Percentiles rank a stretch among this genome's conserved stretches.
phyloP scores from a whole-genome alignment of 768 basidiomycete genomes.

The Mycena polygramma region DNA sequence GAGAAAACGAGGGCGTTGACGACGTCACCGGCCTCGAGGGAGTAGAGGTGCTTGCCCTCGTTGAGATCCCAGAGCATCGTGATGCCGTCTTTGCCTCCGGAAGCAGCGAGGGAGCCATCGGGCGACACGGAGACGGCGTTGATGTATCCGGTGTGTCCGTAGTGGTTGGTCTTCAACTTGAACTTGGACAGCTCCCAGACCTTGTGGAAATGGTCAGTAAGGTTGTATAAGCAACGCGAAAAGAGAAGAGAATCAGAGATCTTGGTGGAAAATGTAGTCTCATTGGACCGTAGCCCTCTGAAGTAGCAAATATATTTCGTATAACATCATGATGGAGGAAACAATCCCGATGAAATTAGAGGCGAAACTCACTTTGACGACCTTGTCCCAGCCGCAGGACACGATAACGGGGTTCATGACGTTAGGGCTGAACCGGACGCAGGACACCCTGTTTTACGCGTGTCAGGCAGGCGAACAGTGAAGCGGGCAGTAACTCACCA shows the following conservation, averaged over 20 bases:
- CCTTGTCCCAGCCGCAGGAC: conserved; percentile 99
- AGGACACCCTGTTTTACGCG: conserved; percentile 83
- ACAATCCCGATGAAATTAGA: conserved; percentile 28
- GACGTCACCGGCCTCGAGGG: conserved; percentile 96
- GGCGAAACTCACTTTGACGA: conserved; percentile 87
- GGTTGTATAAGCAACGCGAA: conserved; percentile 15
- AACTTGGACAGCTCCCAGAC: conserved; percentile 99
- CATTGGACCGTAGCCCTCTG: conserved; percentile 77
- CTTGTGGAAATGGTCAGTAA: conserved; percentile 56
- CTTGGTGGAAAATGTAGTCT: conserved; percentile 82
- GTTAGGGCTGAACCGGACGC: conserved; percentile 99
- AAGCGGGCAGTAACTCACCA: conserved; percentile 64
- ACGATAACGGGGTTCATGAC: conserved; percentile 98
- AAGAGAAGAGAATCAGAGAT: conserved; percentile 67
- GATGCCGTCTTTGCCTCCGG: conserved; percentile 99
- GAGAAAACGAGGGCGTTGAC: conserved; percentile 99
- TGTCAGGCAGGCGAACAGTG: conserved; percentile 5
- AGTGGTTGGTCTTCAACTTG: conserved; percentile 99
- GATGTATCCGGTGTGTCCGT: conserved; percentile 99
- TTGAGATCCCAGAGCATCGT: conserved; percentile 99
- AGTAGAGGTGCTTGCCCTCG: conserved; percentile 99
- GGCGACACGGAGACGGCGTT: conserved; percentile 99
- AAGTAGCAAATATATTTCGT: conserved; percentile 87
- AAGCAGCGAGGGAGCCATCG: conserved; percentile 98
- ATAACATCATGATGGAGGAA: conserved; percentile 50